Percentiles rank a stretch among this genome's conserved stretches.
Conservation (phyloP, 495 filamentous ascomycete species). For the Penicillium psychrofluorescens region DNA sequence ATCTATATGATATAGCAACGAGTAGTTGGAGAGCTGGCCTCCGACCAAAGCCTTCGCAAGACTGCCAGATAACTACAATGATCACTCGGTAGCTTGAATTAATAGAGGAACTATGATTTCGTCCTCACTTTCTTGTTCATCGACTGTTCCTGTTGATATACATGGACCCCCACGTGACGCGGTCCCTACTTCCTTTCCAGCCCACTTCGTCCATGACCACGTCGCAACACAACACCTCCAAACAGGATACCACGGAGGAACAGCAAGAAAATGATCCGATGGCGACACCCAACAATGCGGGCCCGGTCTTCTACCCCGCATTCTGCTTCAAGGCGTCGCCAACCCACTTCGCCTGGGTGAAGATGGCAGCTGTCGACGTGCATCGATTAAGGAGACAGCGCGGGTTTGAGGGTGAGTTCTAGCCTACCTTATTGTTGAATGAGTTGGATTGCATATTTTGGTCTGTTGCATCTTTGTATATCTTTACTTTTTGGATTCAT, state of each 20-base stretch:
- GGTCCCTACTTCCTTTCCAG: too few species aligned
- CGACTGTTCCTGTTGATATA: too few species aligned
- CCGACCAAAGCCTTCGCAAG: too few species aligned
- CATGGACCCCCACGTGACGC: too few species aligned
- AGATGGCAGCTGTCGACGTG: slow-evolving; percentile 65
- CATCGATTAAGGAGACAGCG: slow-evolving; percentile 45
- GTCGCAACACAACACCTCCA: neutral
- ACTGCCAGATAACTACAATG: too few species aligned
- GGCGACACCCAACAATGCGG: slow-evolving; percentile 19
- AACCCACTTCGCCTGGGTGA: slow-evolving; percentile 78
- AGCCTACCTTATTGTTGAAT: neutral
- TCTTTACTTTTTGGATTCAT: neutral
- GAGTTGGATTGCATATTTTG: slow-evolving; percentile 2
- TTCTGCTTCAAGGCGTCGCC: slow-evolving; percentile 81
- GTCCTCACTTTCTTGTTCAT: too few species aligned
- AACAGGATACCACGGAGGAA: neutral
- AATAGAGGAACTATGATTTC: too few species aligned
- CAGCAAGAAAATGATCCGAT: slow-evolving; percentile 29
- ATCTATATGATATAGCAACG: too few species aligned
- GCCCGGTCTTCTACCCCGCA: slow-evolving; percentile 61
- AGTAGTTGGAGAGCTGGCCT: too few species aligned
- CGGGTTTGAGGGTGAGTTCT: slow-evolving; percentile 59
- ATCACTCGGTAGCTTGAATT: too few species aligned
- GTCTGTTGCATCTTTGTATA: neutral
- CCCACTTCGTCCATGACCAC: too few species aligned